Percentiles rank a stretch among this genome's conserved stretches.
These are phyloP conservation scores for Trichoderma atrobrunneum DNA, from an alignment of 2,329 filamentous ascomycete genomes.

Conservation along the genomic window DNA sequence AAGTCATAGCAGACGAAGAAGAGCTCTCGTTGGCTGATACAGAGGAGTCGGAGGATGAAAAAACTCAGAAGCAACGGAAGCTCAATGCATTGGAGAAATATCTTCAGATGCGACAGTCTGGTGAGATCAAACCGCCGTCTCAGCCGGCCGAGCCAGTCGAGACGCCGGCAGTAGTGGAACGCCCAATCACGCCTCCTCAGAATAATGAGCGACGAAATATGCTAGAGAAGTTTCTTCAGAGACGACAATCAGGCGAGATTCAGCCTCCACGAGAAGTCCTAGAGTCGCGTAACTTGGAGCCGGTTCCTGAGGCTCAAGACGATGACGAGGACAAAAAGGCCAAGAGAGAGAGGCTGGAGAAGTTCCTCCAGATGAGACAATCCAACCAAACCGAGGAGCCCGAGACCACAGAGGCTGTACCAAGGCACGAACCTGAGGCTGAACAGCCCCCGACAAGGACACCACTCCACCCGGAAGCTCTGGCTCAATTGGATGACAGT, in stretches of 20 bases:
- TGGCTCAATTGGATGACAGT: slow-evolving; percentile 5
- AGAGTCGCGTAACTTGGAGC: neutral
- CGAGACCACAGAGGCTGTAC: neutral
- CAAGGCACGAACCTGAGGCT: neutral
- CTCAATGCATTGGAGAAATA: slow-evolving; percentile 1
- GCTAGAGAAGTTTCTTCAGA: slow-evolving; percentile 7
- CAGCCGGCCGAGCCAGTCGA: neutral
- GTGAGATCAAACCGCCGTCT: neutral
- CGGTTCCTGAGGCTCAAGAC: neutral
- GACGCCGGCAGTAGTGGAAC: neutral
- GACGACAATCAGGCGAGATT: slow-evolving; percentile 13
- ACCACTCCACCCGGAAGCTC: neutral
- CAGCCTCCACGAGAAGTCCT: neutral
- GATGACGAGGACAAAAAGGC: neutral
- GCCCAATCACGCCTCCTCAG: neutral
- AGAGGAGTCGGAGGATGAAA: slow-evolving; percentile 21
- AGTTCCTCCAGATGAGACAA: slow-evolving; percentile 3
- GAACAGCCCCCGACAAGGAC: neutral
- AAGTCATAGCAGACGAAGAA: slow-evolving; percentile 24
- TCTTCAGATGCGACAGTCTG: slow-evolving; percentile 5
- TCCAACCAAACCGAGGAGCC: neutral
- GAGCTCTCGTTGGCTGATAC: slow-evolving; percentile 40
- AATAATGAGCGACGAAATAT: slow-evolving; percentile 6
- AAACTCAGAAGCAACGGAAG: slow-evolving; percentile 8
- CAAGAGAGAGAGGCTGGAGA: slow-evolving; percentile 1